These are phyloP conservation scores for Pseudocercospora musae DNA, from an alignment of 2,329 filamentous ascomycete species.

Conservation along the genomic window DNA sequence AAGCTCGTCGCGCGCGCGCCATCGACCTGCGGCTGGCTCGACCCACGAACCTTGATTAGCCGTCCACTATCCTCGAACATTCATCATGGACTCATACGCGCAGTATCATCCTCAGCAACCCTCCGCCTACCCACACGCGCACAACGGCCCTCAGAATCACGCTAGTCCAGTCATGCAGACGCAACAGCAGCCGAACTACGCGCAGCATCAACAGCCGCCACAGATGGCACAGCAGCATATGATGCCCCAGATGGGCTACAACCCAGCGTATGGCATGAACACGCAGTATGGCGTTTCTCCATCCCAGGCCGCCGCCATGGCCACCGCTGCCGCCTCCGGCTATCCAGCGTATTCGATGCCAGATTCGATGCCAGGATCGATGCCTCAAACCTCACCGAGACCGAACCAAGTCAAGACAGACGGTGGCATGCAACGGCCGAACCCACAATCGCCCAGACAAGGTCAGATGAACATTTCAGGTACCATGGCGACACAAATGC, in stretches of 20 bases:
- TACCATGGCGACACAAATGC: slow-evolving; percentile 45
- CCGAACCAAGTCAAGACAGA: slow-evolving; percentile 67
- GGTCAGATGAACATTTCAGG: slow-evolving; percentile 53
- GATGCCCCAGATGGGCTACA: slow-evolving; percentile 74
- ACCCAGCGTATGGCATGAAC: slow-evolving; percentile 69
- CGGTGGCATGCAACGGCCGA: slow-evolving; percentile 54
- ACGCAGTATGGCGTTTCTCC: slow-evolving; percentile 71
- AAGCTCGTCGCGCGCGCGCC: slow-evolving; percentile 13
- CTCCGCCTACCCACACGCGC: slow-evolving; percentile 39
- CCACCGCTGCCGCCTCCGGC: slow-evolving; percentile 85
- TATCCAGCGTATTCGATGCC: slow-evolving; percentile 71
- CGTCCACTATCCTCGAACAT: slow-evolving; percentile 18
- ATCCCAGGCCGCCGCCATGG: slow-evolving; percentile 89
- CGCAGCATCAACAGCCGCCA: slow-evolving; percentile 58
- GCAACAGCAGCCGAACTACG: slow-evolving; percentile 56
- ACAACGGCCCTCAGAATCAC: slow-evolving; percentile 57
- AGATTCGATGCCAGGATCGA: slow-evolving; percentile 61
- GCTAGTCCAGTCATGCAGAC: slow-evolving; percentile 74
- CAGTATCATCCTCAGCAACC: slow-evolving; percentile 47
- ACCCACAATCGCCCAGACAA: slow-evolving; percentile 73
- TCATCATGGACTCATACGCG: slow-evolving; percentile 47
- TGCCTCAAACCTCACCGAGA: slow-evolving; percentile 68
- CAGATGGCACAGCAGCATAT: slow-evolving; percentile 56
- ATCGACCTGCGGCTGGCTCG: slow-evolving; percentile 10
- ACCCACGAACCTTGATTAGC: slow-evolving; percentile 23